Evolutionary conservation across 2,329 filamentous ascomycete genomes (phyloP).

Genomic region (Penicillium fuscoglaucum): DNA sequence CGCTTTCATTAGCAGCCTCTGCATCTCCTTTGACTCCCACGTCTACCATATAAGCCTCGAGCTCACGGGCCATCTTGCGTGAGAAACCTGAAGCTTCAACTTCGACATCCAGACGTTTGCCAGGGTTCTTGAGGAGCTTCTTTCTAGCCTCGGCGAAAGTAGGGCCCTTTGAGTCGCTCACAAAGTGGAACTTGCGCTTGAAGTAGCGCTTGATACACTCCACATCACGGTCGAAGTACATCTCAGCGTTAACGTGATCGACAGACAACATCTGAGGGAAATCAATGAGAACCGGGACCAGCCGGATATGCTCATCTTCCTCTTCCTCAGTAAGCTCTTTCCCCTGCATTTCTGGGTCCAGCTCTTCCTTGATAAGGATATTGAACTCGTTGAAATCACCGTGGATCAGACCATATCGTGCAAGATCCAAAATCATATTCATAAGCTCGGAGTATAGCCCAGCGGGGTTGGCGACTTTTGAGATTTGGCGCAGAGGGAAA

Average conservation of each 20-base stretch:
- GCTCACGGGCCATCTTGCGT: conserved; percentile 92
- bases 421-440: conserved; percentile 77
- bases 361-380: conserved; percentile 81
- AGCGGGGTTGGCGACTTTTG: conserved; percentile 77
- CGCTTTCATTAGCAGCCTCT: conserved; percentile 34
- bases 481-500: conserved; percentile 86
- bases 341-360: conserved; percentile 35
- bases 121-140: conserved; percentile 61
- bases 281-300: conserved; percentile 87
- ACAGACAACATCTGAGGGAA: conserved; percentile 98
- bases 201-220: conserved; percentile 96
- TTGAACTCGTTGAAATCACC: conserved; percentile 99
- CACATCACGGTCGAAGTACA: conserved; percentile 97
- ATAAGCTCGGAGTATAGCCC: conserved; percentile 90
- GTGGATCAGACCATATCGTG: conserved; percentile 86
- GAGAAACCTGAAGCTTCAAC: conserved; percentile 94
- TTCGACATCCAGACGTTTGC: conserved; percentile 75
- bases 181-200: conserved; percentile 82
- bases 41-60: conserved; percentile 85
- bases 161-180: conserved; percentile 76
- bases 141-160: conserved; percentile 84
- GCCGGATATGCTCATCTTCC: conserved; percentile 46
- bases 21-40: conserved; percentile 60
- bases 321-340: conserved; percentile 39
- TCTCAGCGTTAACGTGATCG: conserved; percentile 88